These are phyloP conservation scores for Lupinus albus DNA, from an alignment of 306 rosid genomes.

Conservation along the genomic window DNA sequence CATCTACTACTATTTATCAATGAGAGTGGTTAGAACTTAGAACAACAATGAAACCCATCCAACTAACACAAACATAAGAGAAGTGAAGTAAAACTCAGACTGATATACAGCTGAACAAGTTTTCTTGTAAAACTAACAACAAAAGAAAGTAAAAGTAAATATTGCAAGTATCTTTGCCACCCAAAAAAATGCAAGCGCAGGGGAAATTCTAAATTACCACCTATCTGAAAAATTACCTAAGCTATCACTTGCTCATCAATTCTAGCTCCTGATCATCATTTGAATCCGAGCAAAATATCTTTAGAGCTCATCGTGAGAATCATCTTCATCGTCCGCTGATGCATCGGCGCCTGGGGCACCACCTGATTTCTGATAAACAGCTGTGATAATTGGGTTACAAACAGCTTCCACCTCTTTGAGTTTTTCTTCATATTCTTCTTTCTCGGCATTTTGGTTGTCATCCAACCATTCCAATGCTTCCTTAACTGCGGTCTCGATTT, in stretches of 20 bases:
- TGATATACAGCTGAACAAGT: not conserved
- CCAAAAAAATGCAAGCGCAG: conserved; percentile 47
- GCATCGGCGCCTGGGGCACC: conserved; percentile 78
- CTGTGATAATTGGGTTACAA: conserved; percentile 91
- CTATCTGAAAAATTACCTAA: conserved; percentile 52
- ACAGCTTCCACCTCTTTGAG: conserved; percentile 92
- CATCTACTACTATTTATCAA: not conserved
- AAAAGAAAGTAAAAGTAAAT: conserved; percentile 44
- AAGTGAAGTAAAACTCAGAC: not conserved
- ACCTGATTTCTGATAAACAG: conserved; percentile 86
- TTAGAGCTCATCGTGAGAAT: conserved; percentile 90
- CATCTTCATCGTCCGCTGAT: conserved; percentile 72
- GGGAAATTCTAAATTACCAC: conserved; percentile 46
- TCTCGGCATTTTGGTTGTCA: conserved; percentile 86
- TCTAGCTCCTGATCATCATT: conserved; percentile 27
- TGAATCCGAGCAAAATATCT: conserved; percentile 28
- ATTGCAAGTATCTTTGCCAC: conserved; percentile 43
- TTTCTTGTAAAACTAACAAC: conserved; percentile 36
- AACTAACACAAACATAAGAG: not conserved
- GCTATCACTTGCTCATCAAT: conserved; percentile 46
- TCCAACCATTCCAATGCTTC: conserved; percentile 98
- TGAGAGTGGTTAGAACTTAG: not conserved
- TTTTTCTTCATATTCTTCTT: conserved; percentile 95
- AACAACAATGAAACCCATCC: not conserved
- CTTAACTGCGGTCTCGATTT: conserved; percentile 84